phyloP scores from a whole-genome alignment of 768 basidiomycete genomes.

The Pisolithus albus region DNA sequence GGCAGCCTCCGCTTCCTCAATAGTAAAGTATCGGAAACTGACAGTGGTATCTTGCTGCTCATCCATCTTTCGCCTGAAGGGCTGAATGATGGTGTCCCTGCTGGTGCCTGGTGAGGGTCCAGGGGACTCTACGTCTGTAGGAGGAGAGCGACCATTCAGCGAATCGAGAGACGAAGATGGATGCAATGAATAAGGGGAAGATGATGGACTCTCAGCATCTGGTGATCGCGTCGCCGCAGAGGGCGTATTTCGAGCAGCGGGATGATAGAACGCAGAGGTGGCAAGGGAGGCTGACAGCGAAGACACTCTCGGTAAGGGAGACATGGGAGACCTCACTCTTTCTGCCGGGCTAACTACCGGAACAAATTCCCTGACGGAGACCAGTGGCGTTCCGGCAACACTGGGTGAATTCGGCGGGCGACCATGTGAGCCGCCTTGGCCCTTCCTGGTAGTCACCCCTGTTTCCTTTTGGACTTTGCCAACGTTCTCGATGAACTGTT shows the following conservation, averaged over 20 bases:
- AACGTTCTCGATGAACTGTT: slow-evolving; percentile 44
- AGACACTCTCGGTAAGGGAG: slow-evolving; percentile 41
- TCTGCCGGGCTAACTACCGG: slow-evolving; percentile 37
- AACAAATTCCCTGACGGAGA: slow-evolving; percentile 48
- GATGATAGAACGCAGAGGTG: slow-evolving; percentile 51
- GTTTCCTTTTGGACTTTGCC: slow-evolving; percentile 37
- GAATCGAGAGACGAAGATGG: slow-evolving; percentile 27
- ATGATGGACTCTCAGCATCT: slow-evolving; percentile 16
- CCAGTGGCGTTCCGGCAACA: slow-evolving; percentile 29
- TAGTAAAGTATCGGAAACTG: slow-evolving; percentile 42
- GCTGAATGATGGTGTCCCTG: slow-evolving; percentile 24
- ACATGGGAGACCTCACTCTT: slow-evolving; percentile 31
- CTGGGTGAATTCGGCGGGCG: slow-evolving; percentile 14
- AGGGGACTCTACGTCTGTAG: slow-evolving; percentile 17
- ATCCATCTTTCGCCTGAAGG: slow-evolving; percentile 43
- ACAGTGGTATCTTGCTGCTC: slow-evolving; percentile 38
- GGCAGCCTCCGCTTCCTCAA: slow-evolving; percentile 36
- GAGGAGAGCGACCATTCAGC: slow-evolving; percentile 12
- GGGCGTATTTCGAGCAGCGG: slow-evolving; percentile 28
- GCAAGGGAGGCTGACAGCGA: slow-evolving; percentile 68
- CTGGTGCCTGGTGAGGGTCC: slow-evolving; percentile 17
- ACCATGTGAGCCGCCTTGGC: slow-evolving; percentile 17
- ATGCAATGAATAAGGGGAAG: slow-evolving; percentile 31
- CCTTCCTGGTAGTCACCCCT: slow-evolving; percentile 12
- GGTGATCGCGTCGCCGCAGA: slow-evolving; percentile 11